Conservation (phyloP, 345 rosid species). For the Gynandropsis gynandra region DNA sequence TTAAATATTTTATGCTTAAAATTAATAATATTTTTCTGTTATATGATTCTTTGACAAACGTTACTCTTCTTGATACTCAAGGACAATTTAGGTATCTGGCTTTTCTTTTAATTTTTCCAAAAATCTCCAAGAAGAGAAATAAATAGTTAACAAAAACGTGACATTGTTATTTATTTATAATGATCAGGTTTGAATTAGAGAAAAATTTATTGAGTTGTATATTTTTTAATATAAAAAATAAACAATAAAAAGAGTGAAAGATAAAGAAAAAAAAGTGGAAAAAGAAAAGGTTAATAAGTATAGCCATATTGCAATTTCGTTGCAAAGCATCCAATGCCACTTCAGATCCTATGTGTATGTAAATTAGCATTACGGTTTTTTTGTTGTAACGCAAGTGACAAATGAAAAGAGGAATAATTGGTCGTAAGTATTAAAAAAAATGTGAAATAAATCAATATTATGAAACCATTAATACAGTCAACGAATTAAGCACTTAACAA, state of each 20-base stretch:
- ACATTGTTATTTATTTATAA: too few species aligned
- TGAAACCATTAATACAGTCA: too few species aligned
- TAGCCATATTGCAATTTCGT: constrained; percentile 31
- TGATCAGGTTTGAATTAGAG: too few species aligned
- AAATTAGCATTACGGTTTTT: constrained; percentile 22
- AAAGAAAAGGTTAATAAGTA: constrained; percentile 20
- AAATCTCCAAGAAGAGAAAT: too few species aligned
- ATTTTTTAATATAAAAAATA: constrained; percentile 16
- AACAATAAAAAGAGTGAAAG: constrained; percentile 36
- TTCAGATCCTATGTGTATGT: constrained; percentile 55
- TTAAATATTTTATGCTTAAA: not conserved
- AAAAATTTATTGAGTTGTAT: too few species aligned
- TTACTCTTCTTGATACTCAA: constrained; percentile 23
- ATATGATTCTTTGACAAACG: constrained; percentile 34
- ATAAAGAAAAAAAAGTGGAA: not conserved
- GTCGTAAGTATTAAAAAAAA: too few species aligned
- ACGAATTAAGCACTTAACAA: too few species aligned
- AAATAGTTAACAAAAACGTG: too few species aligned
- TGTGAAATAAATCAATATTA: not conserved
- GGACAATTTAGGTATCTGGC: constrained; percentile 21
- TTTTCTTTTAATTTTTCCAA: too few species aligned
- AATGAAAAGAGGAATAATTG: constrained; percentile 15
- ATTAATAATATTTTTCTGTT: not conserved
- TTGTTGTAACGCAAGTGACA: constrained; percentile 9
- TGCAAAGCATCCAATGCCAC: constrained; percentile 51